These are phyloP conservation scores for Trichoderma sp. DNA, from an alignment of 2,329 filamentous ascomycete species.

Conservation along the genomic window DNA sequence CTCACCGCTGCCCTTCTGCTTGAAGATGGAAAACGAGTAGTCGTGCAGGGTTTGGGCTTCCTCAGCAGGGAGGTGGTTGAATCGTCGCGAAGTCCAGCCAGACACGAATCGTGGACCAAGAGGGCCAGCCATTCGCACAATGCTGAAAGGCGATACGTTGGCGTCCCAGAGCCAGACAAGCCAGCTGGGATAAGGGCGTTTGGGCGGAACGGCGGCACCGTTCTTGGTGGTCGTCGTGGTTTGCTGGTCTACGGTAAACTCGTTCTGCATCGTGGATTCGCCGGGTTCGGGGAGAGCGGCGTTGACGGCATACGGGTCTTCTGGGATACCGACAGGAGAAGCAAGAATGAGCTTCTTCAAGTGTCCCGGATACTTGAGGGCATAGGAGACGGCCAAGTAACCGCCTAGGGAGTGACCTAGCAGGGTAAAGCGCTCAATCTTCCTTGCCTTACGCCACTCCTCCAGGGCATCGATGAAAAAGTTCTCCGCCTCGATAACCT, in stretches of 20 bases:
- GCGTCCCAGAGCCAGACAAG: slow-evolving; percentile 93
- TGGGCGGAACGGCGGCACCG: slow-evolving; percentile 37
- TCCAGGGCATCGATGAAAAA: slow-evolving; percentile 97
- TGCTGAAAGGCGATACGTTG: slow-evolving; percentile 90
- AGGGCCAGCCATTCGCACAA: slow-evolving; percentile 84
- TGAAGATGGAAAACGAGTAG: slow-evolving; percentile 93
- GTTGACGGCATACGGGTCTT: slow-evolving; percentile 85
- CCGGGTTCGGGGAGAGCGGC: slow-evolving; percentile 75
- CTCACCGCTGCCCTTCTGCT: slow-evolving; percentile 86
- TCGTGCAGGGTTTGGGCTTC: slow-evolving; percentile 86
- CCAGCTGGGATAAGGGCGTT: slow-evolving; percentile 74
- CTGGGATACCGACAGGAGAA: slow-evolving; percentile 90
- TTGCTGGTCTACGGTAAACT: slow-evolving; percentile 74
- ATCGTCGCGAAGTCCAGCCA: slow-evolving; percentile 90
- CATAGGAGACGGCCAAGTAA: slow-evolving; percentile 92
- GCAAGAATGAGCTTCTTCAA: slow-evolving; percentile 95
- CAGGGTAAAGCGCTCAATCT: slow-evolving; percentile 90
- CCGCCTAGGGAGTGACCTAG: slow-evolving; percentile 91
- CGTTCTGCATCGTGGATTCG: slow-evolving; percentile 70
- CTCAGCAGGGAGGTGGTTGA: slow-evolving; percentile 77
- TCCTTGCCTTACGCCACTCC: slow-evolving; percentile 86
- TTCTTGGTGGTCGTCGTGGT: slow-evolving; percentile 50
- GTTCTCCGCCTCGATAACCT: slow-evolving; percentile 84
- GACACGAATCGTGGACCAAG: slow-evolving; percentile 89
- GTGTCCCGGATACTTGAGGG: slow-evolving; percentile 90